These are phyloP conservation scores for Fusarium tricinctum DNA, from an alignment of 2,329 filamentous ascomycete genomes.

Conservation along the genomic window DNA sequence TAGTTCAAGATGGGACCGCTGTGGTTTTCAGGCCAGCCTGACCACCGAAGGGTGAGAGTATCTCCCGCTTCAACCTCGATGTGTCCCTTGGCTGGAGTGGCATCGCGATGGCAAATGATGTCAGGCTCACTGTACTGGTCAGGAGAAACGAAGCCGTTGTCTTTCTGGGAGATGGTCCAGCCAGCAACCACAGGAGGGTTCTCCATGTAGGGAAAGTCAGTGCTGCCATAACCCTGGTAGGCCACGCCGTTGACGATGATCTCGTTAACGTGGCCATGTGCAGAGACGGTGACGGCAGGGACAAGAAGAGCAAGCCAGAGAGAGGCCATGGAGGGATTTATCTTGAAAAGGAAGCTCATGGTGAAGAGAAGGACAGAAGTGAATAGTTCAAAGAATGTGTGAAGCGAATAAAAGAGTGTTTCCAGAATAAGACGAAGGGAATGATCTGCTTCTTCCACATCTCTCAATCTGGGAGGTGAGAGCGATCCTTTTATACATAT, in stretches of 20 bases:
- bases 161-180: slow-evolving; percentile 59
- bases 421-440: slow-evolving; percentile 1
- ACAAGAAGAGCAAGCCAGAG: slow-evolving; percentile 27
- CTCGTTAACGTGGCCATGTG: slow-evolving; percentile 60
- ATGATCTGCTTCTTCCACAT: neutral
- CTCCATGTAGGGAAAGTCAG: slow-evolving; percentile 53
- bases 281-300: slow-evolving; percentile 41
- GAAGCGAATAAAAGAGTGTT: slow-evolving; percentile 13
- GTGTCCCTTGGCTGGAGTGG: slow-evolving; percentile 57
- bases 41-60: slow-evolving; percentile 63
- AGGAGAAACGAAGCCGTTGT: slow-evolving; percentile 65
- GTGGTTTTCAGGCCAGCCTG: slow-evolving; percentile 64
- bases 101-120: slow-evolving; percentile 64
- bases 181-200: slow-evolving; percentile 56
- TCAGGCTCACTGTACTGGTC: slow-evolving; percentile 57
- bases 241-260: slow-evolving; percentile 61
- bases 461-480: neutral
- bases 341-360: slow-evolving; percentile 22
- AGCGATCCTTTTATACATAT: slow-evolving; percentile 28
- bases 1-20: slow-evolving; percentile 63
- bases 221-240: slow-evolving; percentile 59
- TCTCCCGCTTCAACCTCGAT: slow-evolving; percentile 61
- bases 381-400: slow-evolving; percentile 26
- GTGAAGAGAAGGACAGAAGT: slow-evolving; percentile 13
- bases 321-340: slow-evolving; percentile 16